Evolutionary conservation across 2,329 filamentous ascomycete genomes (phyloP), one percentile per base, ranked within the genome.

Genomic region (Paecilomyces dactylethromorphus): DNA sequence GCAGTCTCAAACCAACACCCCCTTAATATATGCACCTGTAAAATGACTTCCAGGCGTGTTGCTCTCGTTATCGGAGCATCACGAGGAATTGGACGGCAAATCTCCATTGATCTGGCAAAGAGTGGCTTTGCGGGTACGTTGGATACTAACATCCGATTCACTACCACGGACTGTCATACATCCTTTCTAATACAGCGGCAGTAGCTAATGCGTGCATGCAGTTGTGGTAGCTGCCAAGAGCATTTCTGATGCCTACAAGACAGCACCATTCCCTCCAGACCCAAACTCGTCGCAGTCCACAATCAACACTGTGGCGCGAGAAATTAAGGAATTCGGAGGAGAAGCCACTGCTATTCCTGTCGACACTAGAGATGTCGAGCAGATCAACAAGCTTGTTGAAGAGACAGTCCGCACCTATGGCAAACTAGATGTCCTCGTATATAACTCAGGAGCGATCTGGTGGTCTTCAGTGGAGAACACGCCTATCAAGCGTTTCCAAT

Each of bases 361-460:
- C 7, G 90, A 95, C 68, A 87, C 88, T 0, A 83, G 90, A 56
- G 79, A 85, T 64, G 79, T 79, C n/a, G 75, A 79, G 7, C 87
- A 84, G 71, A 79, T 92, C 29, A 73, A 86, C 55, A 66, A 70
- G 7, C 79, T 93, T 49, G 76, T 92, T 2, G 70, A 81, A 22
- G 71, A 80, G 58, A 87, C 87, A 0, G 74, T 89, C 4, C 63
- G 84, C 66, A 78, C 72, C 3, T 87, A 88, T 66, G 81, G 81
- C 51, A 82, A 82, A 22, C 77, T 95, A 3, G 90, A 94, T 69
- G 87, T 88, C 0, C 75, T 95, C 2, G 73, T 94, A 54, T 95
- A 95, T 78, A 95, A 94, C 71, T 87, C 87, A 0, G 91, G 91
- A 49, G 91, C 91, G 2, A 92, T 95, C 64, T 94, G 88, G 87